Evolutionary conservation across 2,329 filamentous ascomycete genomes (phyloP).

Genomic region (Alternaria viburni): DNA sequence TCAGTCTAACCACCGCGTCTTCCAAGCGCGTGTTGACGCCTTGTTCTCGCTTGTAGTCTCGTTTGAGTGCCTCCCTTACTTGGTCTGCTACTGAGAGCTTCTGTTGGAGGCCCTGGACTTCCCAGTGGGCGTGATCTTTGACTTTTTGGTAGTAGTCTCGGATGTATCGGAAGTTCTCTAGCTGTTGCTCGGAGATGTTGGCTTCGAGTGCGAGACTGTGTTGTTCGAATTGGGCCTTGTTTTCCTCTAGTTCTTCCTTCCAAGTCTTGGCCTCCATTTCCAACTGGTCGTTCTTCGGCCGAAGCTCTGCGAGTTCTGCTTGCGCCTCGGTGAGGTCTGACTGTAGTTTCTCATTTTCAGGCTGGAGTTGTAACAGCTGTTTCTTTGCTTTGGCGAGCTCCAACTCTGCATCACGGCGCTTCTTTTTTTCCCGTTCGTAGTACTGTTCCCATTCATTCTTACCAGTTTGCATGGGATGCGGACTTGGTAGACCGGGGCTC

Average conservation of each 20-base stretch:
- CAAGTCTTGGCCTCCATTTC: neutral
- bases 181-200: neutral
- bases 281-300: neutral
- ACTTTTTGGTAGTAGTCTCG: constrained; percentile 15
- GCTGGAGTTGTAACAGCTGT: neutral
- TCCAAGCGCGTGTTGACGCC: neutral
- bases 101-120: constrained; percentile 5
- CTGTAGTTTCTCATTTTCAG: constrained; percentile 1
- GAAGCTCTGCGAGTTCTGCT: neutral
- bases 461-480: neutral
- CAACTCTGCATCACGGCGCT: neutral
- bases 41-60: constrained; percentile 1
- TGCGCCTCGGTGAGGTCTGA: neutral
- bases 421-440: neutral
- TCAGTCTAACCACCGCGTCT: neutral
- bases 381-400: neutral
- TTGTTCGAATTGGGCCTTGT: constrained; percentile 1
- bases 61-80: neutral
- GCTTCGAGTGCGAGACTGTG: constrained; percentile 1
- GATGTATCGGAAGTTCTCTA: constrained; percentile 12
- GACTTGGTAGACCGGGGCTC: neutral
- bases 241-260: constrained; percentile 1
- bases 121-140: constrained; percentile 9
- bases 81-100: constrained; percentile 5
- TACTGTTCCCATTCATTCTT: neutral